These are phyloP conservation scores for Aspergillus heteromorphus DNA, from an alignment of 495 filamentous ascomycete genomes.

Conservation along the genomic window DNA sequence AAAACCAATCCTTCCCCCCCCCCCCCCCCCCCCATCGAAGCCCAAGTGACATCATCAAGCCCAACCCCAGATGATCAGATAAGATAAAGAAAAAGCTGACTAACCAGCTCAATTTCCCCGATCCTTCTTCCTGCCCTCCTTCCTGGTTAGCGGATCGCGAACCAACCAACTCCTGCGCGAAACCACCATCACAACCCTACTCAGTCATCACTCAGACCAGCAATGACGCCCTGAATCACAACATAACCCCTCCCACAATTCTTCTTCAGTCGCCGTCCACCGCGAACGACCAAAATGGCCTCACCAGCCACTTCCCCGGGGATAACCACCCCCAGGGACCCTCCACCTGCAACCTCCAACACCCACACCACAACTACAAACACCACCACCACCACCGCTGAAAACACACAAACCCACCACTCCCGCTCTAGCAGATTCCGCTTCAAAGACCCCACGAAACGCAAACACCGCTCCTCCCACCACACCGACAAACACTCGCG, in stretches of 20 bases:
- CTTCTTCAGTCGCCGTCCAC: neutral
- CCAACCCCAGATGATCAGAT: conserved; percentile 8
- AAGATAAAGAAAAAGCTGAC: conserved; percentile 12
- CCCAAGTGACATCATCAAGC: conserved; percentile 9
- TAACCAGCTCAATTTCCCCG: neutral
- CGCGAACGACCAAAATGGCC: neutral
- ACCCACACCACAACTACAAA: conserved; percentile 26
- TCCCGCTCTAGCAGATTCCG: conserved; percentile 2
- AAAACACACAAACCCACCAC: conserved; percentile 3
- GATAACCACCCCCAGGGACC: neutral
- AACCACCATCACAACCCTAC: no score
- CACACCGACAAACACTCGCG: conserved; percentile 2
- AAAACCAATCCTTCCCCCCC: neutral
- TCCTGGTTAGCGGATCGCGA: neutral
- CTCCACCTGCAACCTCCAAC: conserved; percentile 28
- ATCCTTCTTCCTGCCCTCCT: no score
- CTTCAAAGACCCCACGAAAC: neutral
- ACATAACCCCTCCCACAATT: neutral
- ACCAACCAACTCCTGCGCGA: no score
- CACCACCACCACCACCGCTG: conserved; percentile 16
- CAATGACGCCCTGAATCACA: no score
- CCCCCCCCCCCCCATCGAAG: no score
- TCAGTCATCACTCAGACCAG: no score
- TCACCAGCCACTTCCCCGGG: neutral
- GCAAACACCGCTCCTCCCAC: conserved; percentile 13